Conservation (phyloP, 2,329 filamentous ascomycete genomes). For the Cladophialophora chaetospira region DNA sequence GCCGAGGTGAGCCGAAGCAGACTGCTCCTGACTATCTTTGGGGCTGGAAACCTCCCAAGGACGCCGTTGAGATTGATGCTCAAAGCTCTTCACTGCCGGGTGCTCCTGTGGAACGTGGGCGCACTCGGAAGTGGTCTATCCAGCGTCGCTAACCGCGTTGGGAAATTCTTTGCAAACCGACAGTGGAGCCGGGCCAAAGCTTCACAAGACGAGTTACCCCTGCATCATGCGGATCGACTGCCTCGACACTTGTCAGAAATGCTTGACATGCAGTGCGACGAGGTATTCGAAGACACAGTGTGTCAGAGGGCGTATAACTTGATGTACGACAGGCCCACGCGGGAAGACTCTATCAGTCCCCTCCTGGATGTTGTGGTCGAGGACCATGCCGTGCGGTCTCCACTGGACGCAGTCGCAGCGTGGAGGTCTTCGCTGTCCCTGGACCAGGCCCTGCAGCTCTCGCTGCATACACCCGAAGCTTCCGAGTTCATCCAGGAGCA, state of each 20-base stretch:
- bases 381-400: constrained; percentile 80
- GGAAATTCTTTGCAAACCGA: constrained; percentile 70
- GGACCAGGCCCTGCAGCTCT: constrained; percentile 67
- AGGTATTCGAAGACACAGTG: constrained; percentile 75
- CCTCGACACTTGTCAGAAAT: constrained; percentile 75
- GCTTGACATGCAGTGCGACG: constrained; percentile 76
- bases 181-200: constrained; percentile 65
- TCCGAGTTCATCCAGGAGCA: constrained; percentile 52
- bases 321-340: constrained; percentile 80
- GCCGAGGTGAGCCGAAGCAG: constrained; percentile 85
- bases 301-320: constrained; percentile 86
- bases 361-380: constrained; percentile 82
- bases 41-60: constrained; percentile 81
- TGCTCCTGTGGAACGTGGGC: constrained; percentile 78
- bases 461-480: constrained; percentile 54
- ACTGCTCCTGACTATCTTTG: constrained; percentile 80
- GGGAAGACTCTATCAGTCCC: constrained; percentile 64
- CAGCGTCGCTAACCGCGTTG: constrained; percentile 67
- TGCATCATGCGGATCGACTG: constrained; percentile 64
- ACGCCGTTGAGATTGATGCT: constrained; percentile 84
- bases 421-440: constrained; percentile 82
- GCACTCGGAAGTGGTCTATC: constrained; percentile 66
- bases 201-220: constrained; percentile 48
- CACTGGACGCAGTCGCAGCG: constrained; percentile 84
- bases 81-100: constrained; percentile 86